Evolutionary conservation across 1,139 yeast genomes (phyloP).

Genomic region (Candida sp.): DNA sequence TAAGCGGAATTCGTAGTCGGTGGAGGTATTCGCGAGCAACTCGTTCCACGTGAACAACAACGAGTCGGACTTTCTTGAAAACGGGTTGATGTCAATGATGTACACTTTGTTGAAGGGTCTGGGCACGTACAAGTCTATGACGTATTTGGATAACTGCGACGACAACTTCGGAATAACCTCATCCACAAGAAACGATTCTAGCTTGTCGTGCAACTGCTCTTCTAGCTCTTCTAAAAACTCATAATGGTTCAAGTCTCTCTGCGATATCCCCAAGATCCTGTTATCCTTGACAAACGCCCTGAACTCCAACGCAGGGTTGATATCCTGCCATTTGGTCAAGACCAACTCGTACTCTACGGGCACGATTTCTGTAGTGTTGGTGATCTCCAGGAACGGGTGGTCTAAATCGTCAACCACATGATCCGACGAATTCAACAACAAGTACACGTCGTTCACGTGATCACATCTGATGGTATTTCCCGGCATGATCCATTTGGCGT

Average conservation of each 20-base stretch:
- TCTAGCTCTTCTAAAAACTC: slow-evolving; percentile 59
- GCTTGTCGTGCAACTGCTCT: slow-evolving; percentile 47
- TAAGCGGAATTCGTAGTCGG: slow-evolving; percentile 52
- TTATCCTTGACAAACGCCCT: slow-evolving; percentile 76
- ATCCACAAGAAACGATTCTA: slow-evolving; percentile 57
- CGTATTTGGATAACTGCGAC: slow-evolving; percentile 35
- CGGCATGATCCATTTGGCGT: slow-evolving; percentile 90
- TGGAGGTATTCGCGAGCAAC: slow-evolving; percentile 32
- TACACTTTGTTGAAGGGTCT: slow-evolving; percentile 68
- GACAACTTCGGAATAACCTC: slow-evolving; percentile 54
- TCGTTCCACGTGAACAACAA: slow-evolving; percentile 88
- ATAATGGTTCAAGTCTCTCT: slow-evolving; percentile 85
- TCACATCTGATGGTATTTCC: slow-evolving; percentile 76
- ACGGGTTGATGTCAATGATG: slow-evolving; percentile 87
- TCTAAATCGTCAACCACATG: slow-evolving; percentile 86
- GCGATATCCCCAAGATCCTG: slow-evolving; percentile 73
- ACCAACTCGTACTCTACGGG: slow-evolving; percentile 60
- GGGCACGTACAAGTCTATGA: slow-evolving; percentile 84
- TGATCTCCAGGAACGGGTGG: slow-evolving; percentile 63
- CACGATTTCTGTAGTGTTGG: slow-evolving; percentile 16
- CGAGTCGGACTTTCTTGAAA: slow-evolving; percentile 75
- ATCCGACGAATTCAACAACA: slow-evolving; percentile 84
- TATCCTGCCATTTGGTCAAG: slow-evolving; percentile 75
- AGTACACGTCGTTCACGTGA: slow-evolving; percentile 72
- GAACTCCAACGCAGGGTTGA: slow-evolving; percentile 92